These are phyloP conservation scores for Rubia peregrina DNA, from an alignment of 305 asterid species.

Conservation along the genomic window DNA sequence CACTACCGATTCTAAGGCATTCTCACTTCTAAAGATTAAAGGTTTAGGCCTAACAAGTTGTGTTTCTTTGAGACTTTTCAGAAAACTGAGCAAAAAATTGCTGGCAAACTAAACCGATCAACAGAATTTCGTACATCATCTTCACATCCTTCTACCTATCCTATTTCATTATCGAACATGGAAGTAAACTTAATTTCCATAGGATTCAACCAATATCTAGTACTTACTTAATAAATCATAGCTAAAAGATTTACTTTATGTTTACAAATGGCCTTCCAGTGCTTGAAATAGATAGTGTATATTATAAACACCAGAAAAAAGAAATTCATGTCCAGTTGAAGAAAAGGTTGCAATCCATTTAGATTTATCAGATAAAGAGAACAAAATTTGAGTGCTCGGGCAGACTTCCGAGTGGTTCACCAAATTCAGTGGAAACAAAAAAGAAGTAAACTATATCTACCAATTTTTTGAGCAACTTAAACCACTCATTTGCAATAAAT, in stretches of 20 bases:
- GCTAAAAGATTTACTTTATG: neutral
- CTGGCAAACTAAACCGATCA: neutral
- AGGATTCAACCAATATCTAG: too few relatives aligned
- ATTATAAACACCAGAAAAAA: neutral
- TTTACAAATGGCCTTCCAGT: neutral
- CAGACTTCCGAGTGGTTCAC: neutral
- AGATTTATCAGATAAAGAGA: neutral
- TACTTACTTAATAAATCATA: neutral
- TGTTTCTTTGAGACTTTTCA: neutral
- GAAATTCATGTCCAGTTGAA: neutral
- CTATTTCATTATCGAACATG: neutral
- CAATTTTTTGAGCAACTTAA: neutral
- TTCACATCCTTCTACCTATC: neutral
- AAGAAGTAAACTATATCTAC: neutral
- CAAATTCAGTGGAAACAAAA: neutral
- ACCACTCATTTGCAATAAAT: conserved; percentile 2
- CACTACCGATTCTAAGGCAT: too few relatives aligned
- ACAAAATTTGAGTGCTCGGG: neutral
- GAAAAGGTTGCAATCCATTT: neutral
- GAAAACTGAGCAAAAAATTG: too few relatives aligned
- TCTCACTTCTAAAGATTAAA: too few relatives aligned
- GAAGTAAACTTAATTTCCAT: neutral
- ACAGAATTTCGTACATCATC: neutral
- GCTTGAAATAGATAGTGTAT: neutral
- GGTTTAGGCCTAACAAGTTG: too few relatives aligned